Percentiles rank a stretch among this genome's conserved stretches.
These are phyloP conservation scores for Ophioceras dolichostomum DNA, from an alignment of 2,329 filamentous ascomycete species.

Conservation along the genomic window DNA sequence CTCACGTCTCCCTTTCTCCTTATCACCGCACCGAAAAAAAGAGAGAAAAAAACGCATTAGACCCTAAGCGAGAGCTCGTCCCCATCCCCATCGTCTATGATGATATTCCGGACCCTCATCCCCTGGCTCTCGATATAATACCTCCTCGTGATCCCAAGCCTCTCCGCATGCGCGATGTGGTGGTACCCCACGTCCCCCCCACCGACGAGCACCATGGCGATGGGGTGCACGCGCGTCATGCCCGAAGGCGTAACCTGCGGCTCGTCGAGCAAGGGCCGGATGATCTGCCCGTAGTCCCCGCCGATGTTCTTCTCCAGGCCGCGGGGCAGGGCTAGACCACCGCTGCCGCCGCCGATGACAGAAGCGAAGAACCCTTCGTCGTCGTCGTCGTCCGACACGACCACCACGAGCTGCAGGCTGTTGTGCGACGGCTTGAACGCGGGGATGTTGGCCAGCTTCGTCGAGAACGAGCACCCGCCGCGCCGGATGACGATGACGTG, in stretches of 20 bases:
- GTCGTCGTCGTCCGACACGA: constrained; percentile 52
- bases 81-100: constrained; percentile 37
- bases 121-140: constrained; percentile 77
- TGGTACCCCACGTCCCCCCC: constrained; percentile 56
- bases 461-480: constrained; percentile 72
- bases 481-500: constrained; percentile 74
- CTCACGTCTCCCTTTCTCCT: too few relatives aligned
- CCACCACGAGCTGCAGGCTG: constrained; percentile 67
- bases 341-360: constrained; percentile 9
- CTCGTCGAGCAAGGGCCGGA: constrained; percentile 62
- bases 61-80: not conserved
- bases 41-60: not conserved
- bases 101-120: constrained; percentile 63
- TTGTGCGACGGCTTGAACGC: constrained; percentile 49
- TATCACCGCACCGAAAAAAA: not conserved
- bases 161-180: constrained; percentile 48
- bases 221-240: constrained; percentile 54
- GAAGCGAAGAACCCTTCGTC: constrained; percentile 16
- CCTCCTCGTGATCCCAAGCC: constrained; percentile 62
- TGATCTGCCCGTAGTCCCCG: constrained; percentile 16
- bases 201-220: constrained; percentile 74
- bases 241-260: constrained; percentile 60
- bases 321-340: constrained; percentile 10
- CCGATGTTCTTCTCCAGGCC: constrained; percentile 10
- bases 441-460: constrained; percentile 79